Conservation (phyloP, 225 moss, liverwort and hornwort species). For the Antitrichia curtipendula region DNA sequence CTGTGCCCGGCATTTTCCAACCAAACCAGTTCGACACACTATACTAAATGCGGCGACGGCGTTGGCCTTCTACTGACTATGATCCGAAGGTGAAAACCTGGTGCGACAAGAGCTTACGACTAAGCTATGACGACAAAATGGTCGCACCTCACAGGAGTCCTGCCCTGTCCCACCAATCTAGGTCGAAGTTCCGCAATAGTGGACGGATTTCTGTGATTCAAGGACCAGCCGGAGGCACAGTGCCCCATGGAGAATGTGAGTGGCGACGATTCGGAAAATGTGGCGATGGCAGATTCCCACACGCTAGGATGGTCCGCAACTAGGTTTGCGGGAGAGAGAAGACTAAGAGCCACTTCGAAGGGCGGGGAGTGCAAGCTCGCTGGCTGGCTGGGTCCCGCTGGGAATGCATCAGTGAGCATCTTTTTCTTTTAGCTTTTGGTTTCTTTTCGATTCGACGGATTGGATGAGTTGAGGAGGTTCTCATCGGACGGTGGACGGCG, state of each 20-base stretch:
- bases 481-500: not conserved
- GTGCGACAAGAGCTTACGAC: not conserved
- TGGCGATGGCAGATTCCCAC: not conserved
- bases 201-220: slow-evolving; percentile 22
- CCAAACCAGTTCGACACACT: not conserved
- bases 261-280: not conserved
- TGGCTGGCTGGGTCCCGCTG: not conserved
- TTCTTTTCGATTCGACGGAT: not conserved
- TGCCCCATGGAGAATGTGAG: slow-evolving; percentile 3
- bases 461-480: not conserved
- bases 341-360: not conserved
- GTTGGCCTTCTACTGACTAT: not conserved
- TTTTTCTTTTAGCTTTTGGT: not conserved
- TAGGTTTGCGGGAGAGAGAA: not conserved
- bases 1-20: not conserved
- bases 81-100: not conserved
- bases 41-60: not conserved
- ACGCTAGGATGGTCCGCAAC: not conserved
- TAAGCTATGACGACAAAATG: not conserved
- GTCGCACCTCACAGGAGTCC: not conserved
- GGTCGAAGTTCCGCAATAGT: not conserved
- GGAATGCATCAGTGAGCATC: not conserved
- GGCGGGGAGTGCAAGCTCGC: not conserved
- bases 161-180: not conserved
- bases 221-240: not conserved